Base-by-base conservation (phyloP, 257 asterid species). In the Capsicum rhomboideum region DNA sequence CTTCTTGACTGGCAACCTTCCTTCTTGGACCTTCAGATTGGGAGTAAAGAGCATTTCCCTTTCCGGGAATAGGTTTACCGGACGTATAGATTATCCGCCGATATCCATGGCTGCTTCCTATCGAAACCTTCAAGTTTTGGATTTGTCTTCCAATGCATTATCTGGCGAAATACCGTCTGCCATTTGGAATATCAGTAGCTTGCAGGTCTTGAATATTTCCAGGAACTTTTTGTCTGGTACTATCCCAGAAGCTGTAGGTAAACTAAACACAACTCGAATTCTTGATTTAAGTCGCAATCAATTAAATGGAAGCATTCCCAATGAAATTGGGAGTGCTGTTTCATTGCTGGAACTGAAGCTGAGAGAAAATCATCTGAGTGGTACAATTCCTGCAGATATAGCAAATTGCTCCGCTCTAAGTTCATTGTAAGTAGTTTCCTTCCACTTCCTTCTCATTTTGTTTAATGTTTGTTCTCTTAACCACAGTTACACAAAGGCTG, bases 231-330 rank as follows among this genome's bases (percentile, higher is more conserved):
- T 95, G 40, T 34, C 34, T 20, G 98, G 99, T 59, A 26, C 83
- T 2, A 86, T 93, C 80, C 97, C 99, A 23, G 69, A 87, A 50
- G 91, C 89, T 82, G 74, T 95, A 42, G 93, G 94, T 44, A 83
- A 83, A 67, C 91, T 92, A 26, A 92, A 92, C 61, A 53, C 79
- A 0, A 85, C 90, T 21, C n/a, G 29, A 34, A 86, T 86, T 79
- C 88, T 95, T 69, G 99, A 95, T 91, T 53, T 94, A 88, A 95
- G 98, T 79, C 85, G 87, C 82, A 95, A 95, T 84, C 89, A 61
- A 86, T 88, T 95, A 10, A 90, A 85, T 63, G 97, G 98, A 80
- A 83, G 89, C 88, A 86, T 95, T 86, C 98, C 98, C 2, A 21
- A 54, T 29, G 96, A 88, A 85, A 90, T 92, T 56, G 93, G 93